Percentiles rank a stretch among this genome's conserved stretches.
Conservation (phyloP, 1,139 yeast genomes). For the Yamadazyma dendronema region DNA sequence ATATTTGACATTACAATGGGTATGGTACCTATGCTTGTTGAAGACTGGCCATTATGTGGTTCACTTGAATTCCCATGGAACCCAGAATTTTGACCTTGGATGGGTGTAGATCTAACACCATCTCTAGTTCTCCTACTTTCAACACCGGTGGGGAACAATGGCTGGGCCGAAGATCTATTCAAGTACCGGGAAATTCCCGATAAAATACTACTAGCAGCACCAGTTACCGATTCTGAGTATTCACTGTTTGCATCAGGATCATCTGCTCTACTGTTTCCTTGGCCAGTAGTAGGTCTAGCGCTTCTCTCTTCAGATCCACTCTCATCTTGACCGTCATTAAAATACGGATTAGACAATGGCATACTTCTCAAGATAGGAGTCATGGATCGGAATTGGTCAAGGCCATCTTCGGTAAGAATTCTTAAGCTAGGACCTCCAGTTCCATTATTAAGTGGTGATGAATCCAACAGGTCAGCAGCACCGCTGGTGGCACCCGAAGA, state of each 20-base stretch:
- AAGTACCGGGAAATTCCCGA: constrained; percentile 3
- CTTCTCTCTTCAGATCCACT: not conserved
- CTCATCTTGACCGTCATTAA: not conserved
- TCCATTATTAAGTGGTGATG: not conserved
- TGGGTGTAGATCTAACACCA: constrained; percentile 49
- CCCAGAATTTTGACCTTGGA: too few relatives aligned
- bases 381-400: not conserved
- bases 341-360: not conserved
- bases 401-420: constrained; percentile 1
- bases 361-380: not conserved
- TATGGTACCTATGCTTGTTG: not conserved
- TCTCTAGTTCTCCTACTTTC: constrained; percentile 48
- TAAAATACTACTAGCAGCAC: not conserved
- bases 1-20: constrained; percentile 1
- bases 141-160: constrained; percentile 49
- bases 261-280: not conserved
- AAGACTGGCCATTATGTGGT: not conserved
- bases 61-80: too few relatives aligned
- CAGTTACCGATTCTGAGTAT: not conserved
- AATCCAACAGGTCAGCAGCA: not conserved
- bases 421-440: not conserved
- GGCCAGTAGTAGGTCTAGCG: not conserved
- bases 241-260: not conserved
- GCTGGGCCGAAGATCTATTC: constrained; percentile 11
- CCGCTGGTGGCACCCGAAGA: not conserved